Evolutionary conservation across 2,329 filamentous ascomycete genomes (phyloP).

Genomic region (Macrophomina phaseolina): DNA sequence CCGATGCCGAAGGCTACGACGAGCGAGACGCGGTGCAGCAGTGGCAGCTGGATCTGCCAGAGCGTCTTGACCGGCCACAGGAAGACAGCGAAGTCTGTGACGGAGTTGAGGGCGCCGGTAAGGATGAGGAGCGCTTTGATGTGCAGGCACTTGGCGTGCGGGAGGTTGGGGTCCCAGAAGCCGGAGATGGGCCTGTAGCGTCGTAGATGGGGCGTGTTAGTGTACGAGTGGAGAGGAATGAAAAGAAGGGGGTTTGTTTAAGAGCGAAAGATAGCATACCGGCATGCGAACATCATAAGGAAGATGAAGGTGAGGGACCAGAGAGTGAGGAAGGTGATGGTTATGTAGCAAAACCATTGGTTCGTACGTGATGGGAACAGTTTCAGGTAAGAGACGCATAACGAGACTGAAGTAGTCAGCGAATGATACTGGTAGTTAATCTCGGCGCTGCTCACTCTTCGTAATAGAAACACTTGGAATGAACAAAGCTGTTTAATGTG

Average conservation of each 20-base stretch:
- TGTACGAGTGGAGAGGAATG: neutral
- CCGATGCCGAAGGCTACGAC: conserved; percentile 40
- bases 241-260: neutral
- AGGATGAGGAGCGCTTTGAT: conserved; percentile 34
- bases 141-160: conserved; percentile 36
- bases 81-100: conserved; percentile 43
- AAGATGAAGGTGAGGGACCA: conserved; percentile 36
- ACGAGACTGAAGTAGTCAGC: conserved; percentile 14
- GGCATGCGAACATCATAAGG: conserved; percentile 38
- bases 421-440: conserved; percentile 30
- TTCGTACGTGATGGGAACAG: conserved; percentile 38
- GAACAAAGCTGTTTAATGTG: conserved; percentile 33
- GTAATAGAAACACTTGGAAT: conserved; percentile 36
- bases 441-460: conserved; percentile 33
- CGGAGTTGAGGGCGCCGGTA: conserved; percentile 38
- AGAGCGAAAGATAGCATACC: conserved; percentile 30
- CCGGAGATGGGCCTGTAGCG: conserved; percentile 15
- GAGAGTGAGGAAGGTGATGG: conserved; percentile 35
- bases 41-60: conserved; percentile 36
- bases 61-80: conserved; percentile 41
- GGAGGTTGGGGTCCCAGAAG: conserved; percentile 15
- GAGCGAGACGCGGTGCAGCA: conserved; percentile 37
- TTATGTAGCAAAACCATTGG: conserved; percentile 38
- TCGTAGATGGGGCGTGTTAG: neutral
- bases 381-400: conserved; percentile 29